These are phyloP conservation scores for Neltuma alba DNA, from an alignment of 306 rosid genomes.

Conservation along the genomic window DNA sequence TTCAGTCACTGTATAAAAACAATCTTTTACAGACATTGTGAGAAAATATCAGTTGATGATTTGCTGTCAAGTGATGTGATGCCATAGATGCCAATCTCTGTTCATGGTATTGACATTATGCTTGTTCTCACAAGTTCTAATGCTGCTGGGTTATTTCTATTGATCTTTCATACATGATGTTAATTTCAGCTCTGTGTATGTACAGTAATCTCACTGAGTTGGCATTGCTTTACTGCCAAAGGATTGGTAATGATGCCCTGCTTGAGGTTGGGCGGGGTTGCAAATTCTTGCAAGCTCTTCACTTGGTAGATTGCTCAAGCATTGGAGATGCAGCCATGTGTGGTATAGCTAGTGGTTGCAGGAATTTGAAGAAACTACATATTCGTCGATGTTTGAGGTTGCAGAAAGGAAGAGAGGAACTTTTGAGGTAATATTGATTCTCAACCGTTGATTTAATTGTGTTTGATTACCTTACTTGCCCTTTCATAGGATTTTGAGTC, in stretches of 20 bases:
- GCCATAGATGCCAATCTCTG: too few relatives aligned
- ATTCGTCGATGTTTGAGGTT: slow-evolving; percentile 95
- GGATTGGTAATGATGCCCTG: slow-evolving; percentile 75
- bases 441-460: too few relatives aligned
- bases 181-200: slow-evolving; percentile 37
- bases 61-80: not conserved
- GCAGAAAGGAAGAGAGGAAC: not conserved
- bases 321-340: slow-evolving; percentile 92
- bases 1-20: not conserved
- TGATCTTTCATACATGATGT: slow-evolving; percentile 19
- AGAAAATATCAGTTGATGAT: not conserved
- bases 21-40: not conserved
- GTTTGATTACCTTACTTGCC: slow-evolving; percentile 9
- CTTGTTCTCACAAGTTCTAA: slow-evolving; percentile 13
- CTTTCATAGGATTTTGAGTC: not conserved
- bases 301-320: slow-evolving; percentile 92
- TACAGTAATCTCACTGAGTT: slow-evolving; percentile 77
- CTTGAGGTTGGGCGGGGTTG: slow-evolving; percentile 82
- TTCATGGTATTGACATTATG: not conserved
- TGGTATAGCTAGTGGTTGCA: slow-evolving; percentile 83
- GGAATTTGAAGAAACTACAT: slow-evolving; percentile 84
- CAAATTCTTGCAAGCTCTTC: slow-evolving; percentile 84
- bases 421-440: too few relatives aligned
- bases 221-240: slow-evolving; percentile 81
- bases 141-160: slow-evolving; percentile 6